Evolutionary conservation across 257 asterid genomes (phyloP).

Genomic region (Paraleonurus japonicus): DNA sequence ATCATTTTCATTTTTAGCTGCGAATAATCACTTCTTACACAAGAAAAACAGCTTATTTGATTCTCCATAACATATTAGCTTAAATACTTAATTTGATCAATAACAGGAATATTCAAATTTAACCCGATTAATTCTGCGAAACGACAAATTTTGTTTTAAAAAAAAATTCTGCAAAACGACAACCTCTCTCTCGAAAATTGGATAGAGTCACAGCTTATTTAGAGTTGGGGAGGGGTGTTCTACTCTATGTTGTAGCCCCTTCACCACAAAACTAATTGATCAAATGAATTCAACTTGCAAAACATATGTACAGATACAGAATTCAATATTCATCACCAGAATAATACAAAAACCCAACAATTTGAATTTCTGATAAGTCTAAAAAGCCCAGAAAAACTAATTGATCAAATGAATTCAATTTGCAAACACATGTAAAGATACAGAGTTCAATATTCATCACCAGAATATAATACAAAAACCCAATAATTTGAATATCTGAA

Average conservation of each 20-base stretch:
- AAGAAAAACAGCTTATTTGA: background rate
- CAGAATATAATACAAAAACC: background rate
- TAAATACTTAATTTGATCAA: background rate
- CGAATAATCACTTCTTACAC: background rate
- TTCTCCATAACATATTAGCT: background rate
- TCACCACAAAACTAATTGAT: background rate
- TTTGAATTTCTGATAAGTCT: background rate
- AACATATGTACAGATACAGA: background rate
- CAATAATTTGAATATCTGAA: background rate
- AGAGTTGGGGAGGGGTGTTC: too few species aligned
- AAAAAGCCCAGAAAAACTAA: background rate
- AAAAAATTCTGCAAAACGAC: too few species aligned
- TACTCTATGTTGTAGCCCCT: background rate
- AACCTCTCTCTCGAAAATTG: background rate
- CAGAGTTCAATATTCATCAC: background rate
- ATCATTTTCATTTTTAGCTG: background rate
- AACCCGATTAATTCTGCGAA: background rate
- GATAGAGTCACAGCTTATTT: background rate
- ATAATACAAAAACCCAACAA: background rate
- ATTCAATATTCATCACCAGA: background rate
- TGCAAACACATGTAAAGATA: background rate
- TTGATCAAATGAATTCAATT: background rate
- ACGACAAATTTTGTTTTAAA: too few species aligned
- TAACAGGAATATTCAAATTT: background rate
- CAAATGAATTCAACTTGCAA: background rate